These are phyloP conservation scores for Colletotrichum phormii DNA, from an alignment of 2,329 filamentous ascomycete genomes.

Conservation along the genomic window DNA sequence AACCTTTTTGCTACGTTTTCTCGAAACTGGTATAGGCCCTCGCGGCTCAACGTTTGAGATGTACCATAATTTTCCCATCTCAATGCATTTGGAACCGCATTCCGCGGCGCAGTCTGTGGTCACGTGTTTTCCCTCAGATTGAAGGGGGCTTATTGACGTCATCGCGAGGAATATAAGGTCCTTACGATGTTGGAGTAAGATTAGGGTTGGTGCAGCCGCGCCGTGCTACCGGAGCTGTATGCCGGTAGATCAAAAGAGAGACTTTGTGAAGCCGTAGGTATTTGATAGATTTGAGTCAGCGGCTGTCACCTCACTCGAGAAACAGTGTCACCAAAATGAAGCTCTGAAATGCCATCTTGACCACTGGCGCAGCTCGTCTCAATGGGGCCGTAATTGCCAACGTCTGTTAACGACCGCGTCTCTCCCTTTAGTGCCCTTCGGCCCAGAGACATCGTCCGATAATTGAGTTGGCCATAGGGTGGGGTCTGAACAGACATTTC, in stretches of 20 bases:
- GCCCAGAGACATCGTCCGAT: slow-evolving; percentile 31
- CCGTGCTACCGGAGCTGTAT: slow-evolving; percentile 19
- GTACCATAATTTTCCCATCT: neutral
- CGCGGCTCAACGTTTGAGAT: neutral
- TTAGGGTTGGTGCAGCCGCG: slow-evolving; percentile 6
- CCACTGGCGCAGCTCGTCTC: neutral
- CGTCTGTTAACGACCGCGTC: slow-evolving; percentile 1
- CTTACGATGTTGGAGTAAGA: slow-evolving; percentile 15
- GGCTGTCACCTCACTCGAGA: neutral
- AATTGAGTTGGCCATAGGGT: slow-evolving; percentile 20
- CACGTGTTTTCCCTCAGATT: slow-evolving; percentile 12
- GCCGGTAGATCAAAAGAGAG: slow-evolving; percentile 16
- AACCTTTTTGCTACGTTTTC: neutral
- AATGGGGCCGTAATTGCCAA: neutral
- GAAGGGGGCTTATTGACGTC: slow-evolving; percentile 15
- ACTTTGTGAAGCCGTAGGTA: slow-evolving; percentile 16
- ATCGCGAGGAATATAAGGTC: slow-evolving; percentile 15
- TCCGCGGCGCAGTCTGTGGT: neutral
- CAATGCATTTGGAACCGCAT: neutral
- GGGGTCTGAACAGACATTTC: slow-evolving; percentile 31
- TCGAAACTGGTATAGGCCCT: neutral
- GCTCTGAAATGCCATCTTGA: neutral
- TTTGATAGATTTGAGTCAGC: neutral
- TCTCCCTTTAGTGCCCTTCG: slow-evolving; percentile 15
- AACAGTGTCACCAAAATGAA: neutral